These are phyloP conservation scores for Tricharina praecox DNA, from an alignment of 495 filamentous ascomycete species.

Conservation along the genomic window DNA sequence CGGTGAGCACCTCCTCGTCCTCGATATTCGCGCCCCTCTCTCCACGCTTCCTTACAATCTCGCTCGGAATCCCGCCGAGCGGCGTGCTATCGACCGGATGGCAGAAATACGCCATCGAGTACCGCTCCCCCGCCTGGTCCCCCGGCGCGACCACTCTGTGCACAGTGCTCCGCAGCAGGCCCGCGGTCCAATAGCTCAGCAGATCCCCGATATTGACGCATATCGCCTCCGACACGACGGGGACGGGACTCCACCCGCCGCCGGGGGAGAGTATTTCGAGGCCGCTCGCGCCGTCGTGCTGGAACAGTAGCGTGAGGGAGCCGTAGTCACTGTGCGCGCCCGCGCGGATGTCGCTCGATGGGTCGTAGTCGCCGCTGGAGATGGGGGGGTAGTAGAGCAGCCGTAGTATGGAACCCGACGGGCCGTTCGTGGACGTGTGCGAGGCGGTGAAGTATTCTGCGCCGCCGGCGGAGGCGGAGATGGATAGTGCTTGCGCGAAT, in stretches of 20 bases:
- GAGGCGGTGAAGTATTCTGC: constrained; percentile 56
- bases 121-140: constrained; percentile 45
- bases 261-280: constrained; percentile 60
- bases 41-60: constrained; percentile 30
- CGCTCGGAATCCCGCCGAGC: constrained; percentile 60
- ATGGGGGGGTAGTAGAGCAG: constrained; percentile 67
- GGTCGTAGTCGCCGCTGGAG: constrained; percentile 29
- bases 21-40: constrained; percentile 29
- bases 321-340: constrained; percentile 56
- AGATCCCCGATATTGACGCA: constrained; percentile 87
- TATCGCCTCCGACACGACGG: constrained; percentile 48
- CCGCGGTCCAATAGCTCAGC: constrained; percentile 80
- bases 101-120: constrained; percentile 83
- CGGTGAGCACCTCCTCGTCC: constrained; percentile 51
- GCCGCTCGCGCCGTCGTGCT: constrained; percentile 63
- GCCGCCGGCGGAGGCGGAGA: constrained; percentile 30
- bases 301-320: constrained; percentile 54
- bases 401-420: constrained; percentile 62
- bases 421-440: constrained; percentile 41
- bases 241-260: constrained; percentile 43
- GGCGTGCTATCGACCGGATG: constrained; percentile 61
- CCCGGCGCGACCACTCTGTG: constrained; percentile 72
- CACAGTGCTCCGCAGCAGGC: constrained; percentile 66
- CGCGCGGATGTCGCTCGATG: constrained; percentile 42
- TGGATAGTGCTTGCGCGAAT: constrained; percentile 47